A percentile compares a stretch with the other conserved stretches of the same genome.
These are phyloP conservation scores for Mycena floridula DNA, from an alignment of 768 basidiomycete species.

Conservation along the genomic window DNA sequence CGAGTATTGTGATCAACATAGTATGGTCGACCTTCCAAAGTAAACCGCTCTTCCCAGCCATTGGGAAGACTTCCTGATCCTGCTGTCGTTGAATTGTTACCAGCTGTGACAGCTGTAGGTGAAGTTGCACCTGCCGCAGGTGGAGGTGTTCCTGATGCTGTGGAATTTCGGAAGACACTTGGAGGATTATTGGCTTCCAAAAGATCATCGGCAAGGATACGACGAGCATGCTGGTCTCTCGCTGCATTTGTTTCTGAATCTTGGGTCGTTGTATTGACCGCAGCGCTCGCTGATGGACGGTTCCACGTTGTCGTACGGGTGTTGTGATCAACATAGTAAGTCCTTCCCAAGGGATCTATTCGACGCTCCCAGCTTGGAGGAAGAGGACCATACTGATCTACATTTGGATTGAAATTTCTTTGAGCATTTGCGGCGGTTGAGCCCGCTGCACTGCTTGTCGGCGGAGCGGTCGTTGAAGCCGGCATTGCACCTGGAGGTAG, in stretches of 20 bases:
- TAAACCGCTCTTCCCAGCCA: conserved; percentile 99
- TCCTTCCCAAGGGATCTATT: conserved; percentile 91
- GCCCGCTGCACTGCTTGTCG: conserved; percentile 17
- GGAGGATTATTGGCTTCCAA: conserved; percentile 58
- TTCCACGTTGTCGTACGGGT: conserved; percentile 98
- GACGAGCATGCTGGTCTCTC: conserved; percentile 79
- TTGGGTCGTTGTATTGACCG: conserved; percentile 64
- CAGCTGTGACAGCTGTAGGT: conserved; percentile 45
- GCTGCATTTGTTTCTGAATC: conserved; percentile 80
- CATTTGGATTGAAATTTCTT: conserved; percentile 90
- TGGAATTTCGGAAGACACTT: conserved; percentile 26
- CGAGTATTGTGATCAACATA: conserved; percentile 99
- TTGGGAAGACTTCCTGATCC: conserved; percentile 88
- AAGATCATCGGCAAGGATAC: conserved; percentile 79
- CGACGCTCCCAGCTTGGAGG: conserved; percentile 96
- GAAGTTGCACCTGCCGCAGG: conserved; percentile 35
- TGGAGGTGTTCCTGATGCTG: conserved; percentile 25
- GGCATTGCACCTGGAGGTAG: conserved; percentile 17
- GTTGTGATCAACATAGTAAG: conserved; percentile 99
- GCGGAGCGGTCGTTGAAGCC: conserved; percentile 17
- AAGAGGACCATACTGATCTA: conserved; percentile 89
- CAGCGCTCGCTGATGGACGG: conserved; percentile 74
- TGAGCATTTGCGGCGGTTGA: conserved; percentile 28
- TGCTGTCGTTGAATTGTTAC: conserved; percentile 49
- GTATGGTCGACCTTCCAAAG: conserved; percentile 96